These are phyloP conservation scores for Botrytis porri DNA, from an alignment of 2,329 filamentous ascomycete genomes.

Conservation along the genomic window DNA sequence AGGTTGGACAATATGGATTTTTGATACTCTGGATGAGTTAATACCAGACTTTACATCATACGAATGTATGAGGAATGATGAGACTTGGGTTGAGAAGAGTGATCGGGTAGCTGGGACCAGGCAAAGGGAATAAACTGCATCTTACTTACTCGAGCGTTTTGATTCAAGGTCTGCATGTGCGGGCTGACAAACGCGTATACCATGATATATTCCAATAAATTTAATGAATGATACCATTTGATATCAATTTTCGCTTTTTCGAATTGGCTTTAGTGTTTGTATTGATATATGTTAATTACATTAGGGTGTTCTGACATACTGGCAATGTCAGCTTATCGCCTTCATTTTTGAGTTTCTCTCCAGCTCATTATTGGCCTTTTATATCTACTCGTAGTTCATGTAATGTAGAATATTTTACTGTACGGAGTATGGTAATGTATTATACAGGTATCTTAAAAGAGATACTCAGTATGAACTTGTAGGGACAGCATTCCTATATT, in stretches of 20 bases:
- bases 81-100: neutral
- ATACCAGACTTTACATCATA: neutral
- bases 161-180: neutral
- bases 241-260: neutral
- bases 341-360: neutral
- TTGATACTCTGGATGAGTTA: neutral
- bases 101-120: neutral
- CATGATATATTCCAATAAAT: neutral
- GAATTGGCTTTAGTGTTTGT: neutral
- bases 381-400: neutral
- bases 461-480: neutral
- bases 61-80: neutral
- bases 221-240: slow-evolving; percentile 11
- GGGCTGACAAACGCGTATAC: neutral
- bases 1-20: neutral
- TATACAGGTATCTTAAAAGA: neutral
- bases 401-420: neutral
- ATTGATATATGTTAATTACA: neutral
- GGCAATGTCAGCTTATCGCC: neutral
- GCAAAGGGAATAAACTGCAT: neutral
- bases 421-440: neutral
- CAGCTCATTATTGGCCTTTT: neutral
- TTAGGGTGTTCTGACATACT: neutral
- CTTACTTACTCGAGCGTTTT: neutral
- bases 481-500: neutral